phyloP scores from a whole-genome alignment of 768 basidiomycete species.

The Tylopilus sp. region DNA sequence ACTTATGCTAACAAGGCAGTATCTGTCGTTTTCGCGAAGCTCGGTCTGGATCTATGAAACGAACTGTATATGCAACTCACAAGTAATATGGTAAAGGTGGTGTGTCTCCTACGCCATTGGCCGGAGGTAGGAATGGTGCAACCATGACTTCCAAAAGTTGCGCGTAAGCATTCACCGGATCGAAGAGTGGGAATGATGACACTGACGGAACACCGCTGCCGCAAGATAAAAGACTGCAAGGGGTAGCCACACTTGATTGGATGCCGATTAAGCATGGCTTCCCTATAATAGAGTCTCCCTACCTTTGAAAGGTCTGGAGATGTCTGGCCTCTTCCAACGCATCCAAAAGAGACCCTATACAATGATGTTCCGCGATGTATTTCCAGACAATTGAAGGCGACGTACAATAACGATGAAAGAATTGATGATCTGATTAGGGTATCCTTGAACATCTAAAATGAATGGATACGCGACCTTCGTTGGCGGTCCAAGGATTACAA shows the following conservation, averaged over 20 bases:
- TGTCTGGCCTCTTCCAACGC: constrained; percentile 46
- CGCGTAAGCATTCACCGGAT: constrained; percentile 8
- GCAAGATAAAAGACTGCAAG: constrained; percentile 53
- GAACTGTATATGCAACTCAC: constrained; percentile 17
- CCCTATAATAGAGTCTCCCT: background rate
- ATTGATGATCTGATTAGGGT: constrained; percentile 53
- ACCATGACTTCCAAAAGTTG: constrained; percentile 40
- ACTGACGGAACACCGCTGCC: constrained; percentile 48
- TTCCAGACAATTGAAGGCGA: too few relatives aligned
- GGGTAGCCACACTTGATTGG: constrained; percentile 58
- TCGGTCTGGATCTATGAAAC: constrained; percentile 27
- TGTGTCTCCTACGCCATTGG: constrained; percentile 54
- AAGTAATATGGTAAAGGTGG: constrained; percentile 59
- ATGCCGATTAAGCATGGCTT: background rate
- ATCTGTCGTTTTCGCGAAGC: constrained; percentile 29
- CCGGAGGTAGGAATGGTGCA: constrained; percentile 52
- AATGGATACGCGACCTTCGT: constrained; percentile 54
- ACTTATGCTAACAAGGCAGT: constrained; percentile 51
- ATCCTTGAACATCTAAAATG: constrained; percentile 52
- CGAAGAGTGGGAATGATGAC: background rate
- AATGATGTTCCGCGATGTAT: too few relatives aligned
- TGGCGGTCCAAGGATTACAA: constrained; percentile 55
- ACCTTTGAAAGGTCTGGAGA: constrained; percentile 53
- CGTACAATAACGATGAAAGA: constrained; percentile 55
- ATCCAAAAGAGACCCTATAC: constrained; percentile 53